Evolutionary conservation across 805 yeast genomes (phyloP).

Genomic region (Zygosaccharomyces rouxii): DNA sequence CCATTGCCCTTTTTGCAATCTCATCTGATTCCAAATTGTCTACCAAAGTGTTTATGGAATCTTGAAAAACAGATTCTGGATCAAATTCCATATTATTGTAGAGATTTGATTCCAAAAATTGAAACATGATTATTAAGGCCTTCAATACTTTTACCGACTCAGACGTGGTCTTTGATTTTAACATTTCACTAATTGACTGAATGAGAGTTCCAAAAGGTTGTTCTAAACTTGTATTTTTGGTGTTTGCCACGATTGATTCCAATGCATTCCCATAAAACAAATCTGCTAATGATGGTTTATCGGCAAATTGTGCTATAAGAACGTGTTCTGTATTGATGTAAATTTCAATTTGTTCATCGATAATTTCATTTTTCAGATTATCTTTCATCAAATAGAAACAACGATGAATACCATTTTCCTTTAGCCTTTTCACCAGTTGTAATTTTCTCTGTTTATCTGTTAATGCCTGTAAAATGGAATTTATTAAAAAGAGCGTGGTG

Average conservation of each 20-base stretch:
- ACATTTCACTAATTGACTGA: constrained; percentile 46
- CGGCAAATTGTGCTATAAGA: constrained; percentile 27
- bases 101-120: constrained; percentile 60
- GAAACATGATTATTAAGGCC: constrained; percentile 48
- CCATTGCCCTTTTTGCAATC: constrained; percentile 73
- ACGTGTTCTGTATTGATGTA: constrained; percentile 44
- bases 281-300: constrained; percentile 10
- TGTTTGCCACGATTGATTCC: constrained; percentile 19
- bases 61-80: constrained; percentile 59
- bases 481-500: constrained; percentile 64
- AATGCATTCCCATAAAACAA: constrained; percentile 23
- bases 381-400: constrained; percentile 48
- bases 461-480: constrained; percentile 52
- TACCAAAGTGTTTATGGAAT: constrained; percentile 68
- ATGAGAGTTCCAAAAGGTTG: constrained; percentile 54
- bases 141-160: constrained; percentile 44
- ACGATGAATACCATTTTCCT: constrained; percentile 51
- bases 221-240: constrained; percentile 61
- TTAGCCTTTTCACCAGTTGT: constrained; percentile 53
- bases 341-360: constrained; percentile 61
- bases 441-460: constrained; percentile 40
- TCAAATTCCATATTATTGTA: constrained; percentile 43
- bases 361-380: constrained; percentile 49
- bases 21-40: constrained; percentile 81
- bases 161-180: constrained; percentile 51